phyloP scores from a whole-genome alignment of 768 basidiomycete species.

The Lyophyllum decastes region DNA sequence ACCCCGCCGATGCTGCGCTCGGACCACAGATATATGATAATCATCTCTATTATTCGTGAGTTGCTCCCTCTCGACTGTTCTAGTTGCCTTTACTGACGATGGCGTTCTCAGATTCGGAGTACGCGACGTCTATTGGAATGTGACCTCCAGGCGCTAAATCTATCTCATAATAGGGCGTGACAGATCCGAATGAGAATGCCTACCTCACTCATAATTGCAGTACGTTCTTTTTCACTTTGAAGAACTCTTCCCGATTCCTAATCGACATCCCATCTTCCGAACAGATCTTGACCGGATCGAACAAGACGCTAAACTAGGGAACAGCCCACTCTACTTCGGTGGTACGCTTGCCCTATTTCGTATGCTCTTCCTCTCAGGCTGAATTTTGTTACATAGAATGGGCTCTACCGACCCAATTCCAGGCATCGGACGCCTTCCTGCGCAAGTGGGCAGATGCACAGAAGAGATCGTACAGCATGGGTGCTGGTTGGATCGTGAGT shows the following conservation, averaged over 20 bases:
- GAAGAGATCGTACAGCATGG: constrained; percentile 61
- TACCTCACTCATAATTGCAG: constrained; percentile 74
- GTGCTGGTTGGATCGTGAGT: constrained; percentile 69
- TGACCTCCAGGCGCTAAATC: constrained; percentile 2
- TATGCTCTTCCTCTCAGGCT: background rate
- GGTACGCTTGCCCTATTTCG: constrained; percentile 22
- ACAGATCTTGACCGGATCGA: constrained; percentile 61
- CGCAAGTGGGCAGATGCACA: constrained; percentile 75
- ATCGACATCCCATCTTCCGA: background rate
- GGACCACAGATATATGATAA: constrained; percentile 80
- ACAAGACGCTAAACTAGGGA: constrained; percentile 32
- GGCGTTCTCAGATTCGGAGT: constrained; percentile 55
- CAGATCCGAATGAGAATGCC: constrained; percentile 60
- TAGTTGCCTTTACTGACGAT: background rate
- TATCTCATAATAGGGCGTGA: constrained; percentile 58
- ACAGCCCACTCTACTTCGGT: constrained; percentile 43
- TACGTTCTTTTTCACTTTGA: constrained; percentile 29
- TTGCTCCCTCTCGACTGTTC: constrained; percentile 2
- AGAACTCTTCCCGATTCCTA: background rate
- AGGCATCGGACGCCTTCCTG: constrained; percentile 62
- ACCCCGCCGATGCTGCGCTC: constrained; percentile 66
- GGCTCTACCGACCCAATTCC: constrained; percentile 63
- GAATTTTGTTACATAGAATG: constrained; percentile 31
- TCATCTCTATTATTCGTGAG: constrained; percentile 76
- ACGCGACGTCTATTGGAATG: constrained; percentile 15